Percentiles rank a stretch among this genome's conserved stretches.
These are phyloP conservation scores for Candida takata DNA, from an alignment of 805 yeast species.

Conservation along the genomic window DNA sequence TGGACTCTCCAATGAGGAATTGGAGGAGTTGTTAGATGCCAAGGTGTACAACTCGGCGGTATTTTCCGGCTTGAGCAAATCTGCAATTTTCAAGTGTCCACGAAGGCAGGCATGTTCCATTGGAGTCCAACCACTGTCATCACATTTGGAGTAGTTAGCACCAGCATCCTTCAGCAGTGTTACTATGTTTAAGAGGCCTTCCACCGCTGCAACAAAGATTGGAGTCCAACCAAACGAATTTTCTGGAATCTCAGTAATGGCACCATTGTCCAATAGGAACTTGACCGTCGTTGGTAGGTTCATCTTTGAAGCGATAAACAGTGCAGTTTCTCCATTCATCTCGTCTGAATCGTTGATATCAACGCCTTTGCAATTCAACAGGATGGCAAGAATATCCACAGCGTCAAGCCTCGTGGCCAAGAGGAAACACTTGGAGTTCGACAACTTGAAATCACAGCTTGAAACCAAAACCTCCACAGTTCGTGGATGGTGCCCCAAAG, in stretches of 20 bases:
- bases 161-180: conserved; percentile 44
- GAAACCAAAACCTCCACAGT: conserved; percentile 59
- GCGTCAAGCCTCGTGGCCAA: conserved; percentile 57
- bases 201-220: conserved; percentile 81
- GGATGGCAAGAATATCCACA: conserved; percentile 43
- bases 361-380: conserved; percentile 51
- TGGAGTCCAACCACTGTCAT: conserved; percentile 95
- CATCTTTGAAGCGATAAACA: conserved; percentile 73
- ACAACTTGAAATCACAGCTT: conserved; percentile 31
- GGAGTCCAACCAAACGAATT: conserved; percentile 91
- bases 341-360: conserved; percentile 57
- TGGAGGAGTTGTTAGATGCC: conserved; percentile 5
- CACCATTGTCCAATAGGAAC: conserved; percentile 48
- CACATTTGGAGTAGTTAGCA: conserved; percentile 50
- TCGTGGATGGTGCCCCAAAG: conserved; percentile 74
- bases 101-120: conserved; percentile 91
- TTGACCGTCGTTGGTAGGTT: conserved; percentile 47
- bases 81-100: conserved; percentile 73
- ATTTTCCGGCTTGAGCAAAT: conserved; percentile 46
- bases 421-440: conserved; percentile 52
- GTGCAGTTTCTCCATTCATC: conserved; percentile 67
- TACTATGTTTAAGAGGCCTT: conserved; percentile 60
- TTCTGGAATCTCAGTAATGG: conserved; percentile 73
- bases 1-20: background rate
- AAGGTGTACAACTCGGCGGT: conserved; percentile 26